These are phyloP conservation scores for Chaetomiaceae sp. DNA, from an alignment of 2,329 filamentous ascomycete species.

Conservation along the genomic window DNA sequence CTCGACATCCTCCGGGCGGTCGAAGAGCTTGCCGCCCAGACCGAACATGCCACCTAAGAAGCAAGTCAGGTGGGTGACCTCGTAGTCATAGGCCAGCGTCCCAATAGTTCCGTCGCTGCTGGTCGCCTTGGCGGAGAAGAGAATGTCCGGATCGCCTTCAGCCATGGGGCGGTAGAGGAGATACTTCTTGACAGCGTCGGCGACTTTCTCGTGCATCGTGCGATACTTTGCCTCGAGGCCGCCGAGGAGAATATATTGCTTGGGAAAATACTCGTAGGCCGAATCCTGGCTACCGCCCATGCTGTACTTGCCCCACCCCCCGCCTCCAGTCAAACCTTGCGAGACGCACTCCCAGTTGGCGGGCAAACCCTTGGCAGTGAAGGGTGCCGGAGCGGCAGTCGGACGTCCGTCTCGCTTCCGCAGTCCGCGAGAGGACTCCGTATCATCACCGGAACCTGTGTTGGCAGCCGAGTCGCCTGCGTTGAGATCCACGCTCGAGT, in stretches of 20 bases:
- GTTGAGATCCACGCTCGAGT: constrained; percentile 19
- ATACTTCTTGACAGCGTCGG: constrained; percentile 62
- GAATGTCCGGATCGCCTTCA: constrained; percentile 59
- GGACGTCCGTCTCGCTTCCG: constrained; percentile 5
- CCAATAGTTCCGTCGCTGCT: constrained; percentile 38
- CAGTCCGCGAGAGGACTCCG: not conserved
- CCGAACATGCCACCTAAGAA: constrained; percentile 67
- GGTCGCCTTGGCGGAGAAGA: constrained; percentile 62
- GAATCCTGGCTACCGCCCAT: constrained; percentile 64
- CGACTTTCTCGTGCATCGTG: constrained; percentile 62
- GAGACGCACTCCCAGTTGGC: constrained; percentile 46
- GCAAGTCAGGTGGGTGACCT: constrained; percentile 59
- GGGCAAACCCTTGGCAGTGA: constrained; percentile 31
- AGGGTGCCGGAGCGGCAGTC: constrained; percentile 19
- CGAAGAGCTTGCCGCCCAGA: constrained; percentile 58
- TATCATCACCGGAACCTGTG: not conserved
- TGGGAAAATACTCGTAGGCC: constrained; percentile 66
- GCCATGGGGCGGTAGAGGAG: constrained; percentile 75
- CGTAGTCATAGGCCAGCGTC: constrained; percentile 46
- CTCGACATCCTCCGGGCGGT: constrained; percentile 53
- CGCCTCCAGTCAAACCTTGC: constrained; percentile 50
- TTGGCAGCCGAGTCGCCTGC: constrained; percentile 18
- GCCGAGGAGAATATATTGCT: constrained; percentile 69
- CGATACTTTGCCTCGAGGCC: constrained; percentile 67
- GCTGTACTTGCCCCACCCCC: constrained; percentile 44